phyloP scores from a whole-genome alignment of 176 grass and related monocot genomes.

The Tuctoria greenei region DNA sequence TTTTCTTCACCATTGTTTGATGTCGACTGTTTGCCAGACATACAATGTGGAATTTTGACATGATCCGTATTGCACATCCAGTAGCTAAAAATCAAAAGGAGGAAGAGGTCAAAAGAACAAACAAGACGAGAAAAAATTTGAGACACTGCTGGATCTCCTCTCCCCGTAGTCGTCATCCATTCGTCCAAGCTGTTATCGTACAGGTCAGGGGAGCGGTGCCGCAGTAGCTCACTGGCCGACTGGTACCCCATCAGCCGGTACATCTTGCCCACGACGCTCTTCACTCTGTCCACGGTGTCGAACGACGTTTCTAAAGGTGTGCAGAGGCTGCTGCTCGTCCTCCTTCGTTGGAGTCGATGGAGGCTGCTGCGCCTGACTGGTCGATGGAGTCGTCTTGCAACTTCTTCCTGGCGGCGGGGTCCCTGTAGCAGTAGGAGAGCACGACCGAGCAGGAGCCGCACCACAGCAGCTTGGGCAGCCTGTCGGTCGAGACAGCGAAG shows the following conservation, averaged over 20 bases:
- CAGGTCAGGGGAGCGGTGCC: constrained; percentile 41
- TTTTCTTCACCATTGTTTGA: no score
- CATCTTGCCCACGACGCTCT: constrained; percentile 33
- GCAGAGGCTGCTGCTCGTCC: constrained; percentile 36
- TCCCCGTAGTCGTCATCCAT: constrained; percentile 37
- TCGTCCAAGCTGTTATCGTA: constrained; percentile 51
- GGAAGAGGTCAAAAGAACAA: no score
- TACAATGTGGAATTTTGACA: no score
- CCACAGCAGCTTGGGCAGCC: constrained; percentile 59
- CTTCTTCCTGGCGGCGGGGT: constrained; percentile 46
- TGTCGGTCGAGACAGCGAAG: no score
- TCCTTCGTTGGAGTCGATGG: constrained; percentile 42
- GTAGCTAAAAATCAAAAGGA: no score
- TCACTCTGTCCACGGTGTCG: constrained; percentile 25
- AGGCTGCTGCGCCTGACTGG: constrained; percentile 30
- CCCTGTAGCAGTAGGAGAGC: constrained; percentile 68
- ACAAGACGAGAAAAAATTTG: no score
- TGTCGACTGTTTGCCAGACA: no score
- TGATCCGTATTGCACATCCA: no score
- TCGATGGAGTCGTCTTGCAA: neutral
- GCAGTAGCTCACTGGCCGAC: constrained; percentile 54
- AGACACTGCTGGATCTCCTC: no score
- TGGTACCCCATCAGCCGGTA: constrained; percentile 74
- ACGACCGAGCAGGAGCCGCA: constrained; percentile 70
- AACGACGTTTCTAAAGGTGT: constrained; percentile 62